Conservation (phyloP, 1,284 basidiomycete species). For the Sporisorium scitamineum region DNA sequence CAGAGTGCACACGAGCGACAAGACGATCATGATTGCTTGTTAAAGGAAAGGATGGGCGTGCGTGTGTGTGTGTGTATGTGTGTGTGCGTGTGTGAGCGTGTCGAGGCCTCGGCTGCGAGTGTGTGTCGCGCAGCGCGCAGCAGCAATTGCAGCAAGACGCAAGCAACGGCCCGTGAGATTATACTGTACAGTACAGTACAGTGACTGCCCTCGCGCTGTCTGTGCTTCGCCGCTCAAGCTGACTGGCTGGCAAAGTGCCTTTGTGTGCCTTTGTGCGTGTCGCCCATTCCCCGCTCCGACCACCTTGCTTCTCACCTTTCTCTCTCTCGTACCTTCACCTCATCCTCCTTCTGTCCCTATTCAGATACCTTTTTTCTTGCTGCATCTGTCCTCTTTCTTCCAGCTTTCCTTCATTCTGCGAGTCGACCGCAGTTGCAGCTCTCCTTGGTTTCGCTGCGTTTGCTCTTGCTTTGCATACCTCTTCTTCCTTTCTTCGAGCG, state of each 20-base stretch:
- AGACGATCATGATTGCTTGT: background rate
- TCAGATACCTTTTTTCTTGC: constrained; percentile 2
- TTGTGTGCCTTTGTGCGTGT: constrained; percentile 3
- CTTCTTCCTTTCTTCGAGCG: background rate
- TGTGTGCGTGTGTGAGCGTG: constrained; percentile 6
- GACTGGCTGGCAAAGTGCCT: background rate
- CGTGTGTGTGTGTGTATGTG: constrained; percentile 6
- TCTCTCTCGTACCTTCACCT: background rate
- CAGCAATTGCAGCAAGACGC: background rate
- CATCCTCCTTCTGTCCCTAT: background rate
- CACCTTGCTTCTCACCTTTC: background rate
- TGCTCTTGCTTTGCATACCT: background rate
- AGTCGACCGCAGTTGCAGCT: background rate
- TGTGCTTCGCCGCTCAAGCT: background rate
- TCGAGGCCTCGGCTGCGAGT: background rate
- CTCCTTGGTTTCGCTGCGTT: background rate
- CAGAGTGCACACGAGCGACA: background rate
- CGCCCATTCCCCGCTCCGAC: constrained; percentile 7
- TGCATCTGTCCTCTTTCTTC: background rate
- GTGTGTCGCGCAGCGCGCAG: constrained; percentile 2
- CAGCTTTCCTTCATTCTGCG: background rate
- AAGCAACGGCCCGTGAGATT: no score
- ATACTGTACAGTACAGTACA: no score
- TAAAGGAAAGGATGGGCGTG: background rate
- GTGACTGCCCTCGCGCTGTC: background rate